phyloP scores from a whole-genome alignment of 2,329 filamentous ascomycete species.

The Chrysoporthe cubensis region DNA sequence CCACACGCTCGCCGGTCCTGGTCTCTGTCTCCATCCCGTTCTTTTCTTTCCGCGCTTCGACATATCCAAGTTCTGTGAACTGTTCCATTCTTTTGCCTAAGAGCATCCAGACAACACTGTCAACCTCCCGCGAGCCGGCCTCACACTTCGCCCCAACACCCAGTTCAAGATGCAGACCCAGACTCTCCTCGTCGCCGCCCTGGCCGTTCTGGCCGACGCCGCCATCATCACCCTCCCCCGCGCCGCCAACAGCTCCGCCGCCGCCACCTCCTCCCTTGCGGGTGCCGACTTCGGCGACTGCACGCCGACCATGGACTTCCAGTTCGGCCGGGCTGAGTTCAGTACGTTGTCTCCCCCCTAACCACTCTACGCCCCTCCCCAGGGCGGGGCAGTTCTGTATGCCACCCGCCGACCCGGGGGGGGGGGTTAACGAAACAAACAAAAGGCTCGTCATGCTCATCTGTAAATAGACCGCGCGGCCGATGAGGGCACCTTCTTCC shows the following conservation, averaged over 20 bases:
- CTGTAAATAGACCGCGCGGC: slow-evolving; percentile 8
- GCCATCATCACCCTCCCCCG: slow-evolving; percentile 19
- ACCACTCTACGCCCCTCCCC: background rate
- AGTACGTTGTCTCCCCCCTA: background rate
- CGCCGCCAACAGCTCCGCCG: slow-evolving; percentile 14
- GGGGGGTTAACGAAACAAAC: too few species aligned
- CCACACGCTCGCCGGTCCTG: background rate
- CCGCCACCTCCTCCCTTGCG: background rate
- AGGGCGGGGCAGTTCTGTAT: background rate
- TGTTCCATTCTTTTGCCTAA: slow-evolving; percentile 15
- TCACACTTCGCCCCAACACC: background rate
- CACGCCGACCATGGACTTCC: slow-evolving; percentile 27
- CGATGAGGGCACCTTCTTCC: slow-evolving; percentile 25
- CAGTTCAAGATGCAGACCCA: slow-evolving; percentile 15
- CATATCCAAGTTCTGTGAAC: slow-evolving; percentile 20
- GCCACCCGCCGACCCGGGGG: too few species aligned
- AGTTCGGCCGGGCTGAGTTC: slow-evolving; percentile 20
- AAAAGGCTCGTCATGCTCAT: background rate
- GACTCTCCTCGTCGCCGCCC: slow-evolving; percentile 16
- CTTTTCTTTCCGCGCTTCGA: background rate
- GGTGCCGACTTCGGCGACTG: slow-evolving; percentile 24
- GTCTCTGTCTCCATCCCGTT: background rate
- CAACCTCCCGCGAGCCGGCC: slow-evolving; percentile 17
- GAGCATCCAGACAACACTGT: background rate
- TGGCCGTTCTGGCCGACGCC: slow-evolving; percentile 20